phyloP scores from a whole-genome alignment of 306 rosid species.

The Erythrophleum fordii region DNA sequence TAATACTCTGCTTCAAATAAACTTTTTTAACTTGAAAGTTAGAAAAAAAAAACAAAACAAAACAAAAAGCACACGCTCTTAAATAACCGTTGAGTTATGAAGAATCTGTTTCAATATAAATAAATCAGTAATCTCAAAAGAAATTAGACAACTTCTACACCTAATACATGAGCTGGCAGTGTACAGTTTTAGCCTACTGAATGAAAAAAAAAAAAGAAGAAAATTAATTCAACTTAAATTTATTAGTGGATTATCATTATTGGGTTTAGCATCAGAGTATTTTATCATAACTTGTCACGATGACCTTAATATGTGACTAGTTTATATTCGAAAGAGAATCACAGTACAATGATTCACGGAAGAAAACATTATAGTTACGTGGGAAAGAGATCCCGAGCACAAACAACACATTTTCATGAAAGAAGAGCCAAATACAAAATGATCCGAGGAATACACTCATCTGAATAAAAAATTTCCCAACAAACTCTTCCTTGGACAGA shows the following conservation, averaged over 20 bases:
- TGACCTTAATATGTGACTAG: background rate
- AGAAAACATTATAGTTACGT: background rate
- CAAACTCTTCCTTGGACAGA: background rate
- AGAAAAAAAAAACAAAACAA: too few species aligned
- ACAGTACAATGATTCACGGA: background rate
- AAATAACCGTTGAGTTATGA: too few species aligned
- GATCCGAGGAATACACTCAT: background rate
- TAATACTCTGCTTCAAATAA: background rate
- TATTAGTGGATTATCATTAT: background rate
- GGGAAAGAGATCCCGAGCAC: background rate
- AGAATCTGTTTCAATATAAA: too few species aligned
- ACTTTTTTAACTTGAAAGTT: background rate
- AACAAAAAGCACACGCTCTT: too few species aligned
- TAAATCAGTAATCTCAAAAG: too few species aligned
- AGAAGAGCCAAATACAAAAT: background rate
- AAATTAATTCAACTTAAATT: background rate
- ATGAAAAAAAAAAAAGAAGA: too few species aligned
- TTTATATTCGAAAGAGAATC: background rate
- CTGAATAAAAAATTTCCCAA: constrained; percentile 1
- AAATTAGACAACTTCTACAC: too few species aligned
- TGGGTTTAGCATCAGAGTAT: background rate
- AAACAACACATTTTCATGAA: background rate
- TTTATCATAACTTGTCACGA: background rate
- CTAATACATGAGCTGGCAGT: too few species aligned
- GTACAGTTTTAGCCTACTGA: too few species aligned